A percentile compares a stretch with the other conserved stretches of the same genome.
These are phyloP conservation scores for Trypanosoma scelopori DNA, from an alignment of 208 protist genomes.

Conservation along the genomic window DNA sequence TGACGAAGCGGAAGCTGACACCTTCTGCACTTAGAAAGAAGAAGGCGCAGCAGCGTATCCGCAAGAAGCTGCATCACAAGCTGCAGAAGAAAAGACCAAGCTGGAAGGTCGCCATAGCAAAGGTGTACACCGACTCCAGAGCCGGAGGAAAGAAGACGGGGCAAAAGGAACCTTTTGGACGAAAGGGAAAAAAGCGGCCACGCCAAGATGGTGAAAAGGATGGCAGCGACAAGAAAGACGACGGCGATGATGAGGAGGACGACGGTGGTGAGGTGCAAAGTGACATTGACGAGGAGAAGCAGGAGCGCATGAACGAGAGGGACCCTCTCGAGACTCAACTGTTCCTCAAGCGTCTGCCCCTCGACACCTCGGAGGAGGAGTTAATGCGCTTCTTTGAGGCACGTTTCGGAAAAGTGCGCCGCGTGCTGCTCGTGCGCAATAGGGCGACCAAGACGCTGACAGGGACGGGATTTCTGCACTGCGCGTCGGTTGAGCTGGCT, in stretches of 20 bases:
- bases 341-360: slow-evolving; percentile 81
- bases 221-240: slow-evolving; percentile 8
- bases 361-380: slow-evolving; percentile 88
- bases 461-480: slow-evolving; percentile 89
- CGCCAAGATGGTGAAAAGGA: slow-evolving; percentile 15
- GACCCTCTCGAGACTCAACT: slow-evolving; percentile 88
- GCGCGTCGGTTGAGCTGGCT: slow-evolving; percentile 58
- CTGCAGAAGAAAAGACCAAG: slow-evolving; percentile 74
- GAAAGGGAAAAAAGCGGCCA: slow-evolving; percentile 44
- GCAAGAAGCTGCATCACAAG: slow-evolving; percentile 83
- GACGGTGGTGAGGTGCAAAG: slow-evolving; percentile 75
- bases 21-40: slow-evolving; percentile 84
- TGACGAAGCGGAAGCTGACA: slow-evolving; percentile 77
- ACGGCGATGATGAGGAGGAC: slow-evolving; percentile 40
- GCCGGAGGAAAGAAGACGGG: slow-evolving; percentile 27
- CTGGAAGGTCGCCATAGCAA: slow-evolving; percentile 72
- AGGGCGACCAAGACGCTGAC: slow-evolving; percentile 60
- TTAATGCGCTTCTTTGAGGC: slow-evolving; percentile 66
- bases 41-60: slow-evolving; percentile 85
- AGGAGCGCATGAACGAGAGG: slow-evolving; percentile 81
- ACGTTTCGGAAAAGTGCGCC: slow-evolving; percentile 71
- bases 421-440: slow-evolving; percentile 87
- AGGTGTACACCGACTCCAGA: slow-evolving; percentile 47
- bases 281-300: slow-evolving; percentile 89
- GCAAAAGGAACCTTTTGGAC: slow-evolving; percentile 30